Base-by-base conservation (phyloP, 192 early-diverging fungal species). In the Entrophospora sp. region DNA sequence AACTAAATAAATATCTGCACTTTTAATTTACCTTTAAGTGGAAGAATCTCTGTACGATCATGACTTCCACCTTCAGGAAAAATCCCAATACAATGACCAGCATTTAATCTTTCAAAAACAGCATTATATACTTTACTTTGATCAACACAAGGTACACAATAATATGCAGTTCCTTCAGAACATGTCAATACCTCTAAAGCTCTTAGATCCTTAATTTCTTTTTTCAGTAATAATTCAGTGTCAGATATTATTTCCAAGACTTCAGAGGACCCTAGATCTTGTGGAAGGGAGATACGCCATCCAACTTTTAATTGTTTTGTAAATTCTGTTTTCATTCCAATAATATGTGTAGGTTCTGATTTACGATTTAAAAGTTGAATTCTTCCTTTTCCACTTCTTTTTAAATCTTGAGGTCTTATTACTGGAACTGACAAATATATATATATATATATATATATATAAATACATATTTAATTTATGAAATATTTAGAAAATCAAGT, bases 1-100 rank as follows among this genome's bases (percentile, higher is more conserved):
- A 24, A 38, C 10, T 16, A 40, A 30, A 40, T 61, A 32, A n/a
- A n/a, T n/a, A n/a, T n/a, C n/a, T n/a, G n/a, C n/a, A n/a, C n/a
- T n/a, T n/a, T n/a, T n/a, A n/a, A n/a, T n/a, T n/a, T 76, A 84
- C 82, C 89, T 83, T 97, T 99, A 49, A 99, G 77, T 28, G 97
- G 97, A 55, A 99, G 74, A 83, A 99, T 89, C 67, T 96, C 89
- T 4, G 92, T 83, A 55, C 95, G 90, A 75, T 99, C 97, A 78
- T 99, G 97, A 69, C 88, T 91, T 13, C 97, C 97, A 43, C 97
- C 95, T 64, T 97, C 97, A 5, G 97, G 97, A 76, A 99, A 99
- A 62, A 99, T 99, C 14, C 93, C 93, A 6, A 99, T 87, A 69
- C 92, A 92, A 51, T 75, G 70, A 28, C 77, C 86, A 34, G 74